Base-by-base conservation (phyloP, 139 green algal species). In the Closterium sp. region DNA sequence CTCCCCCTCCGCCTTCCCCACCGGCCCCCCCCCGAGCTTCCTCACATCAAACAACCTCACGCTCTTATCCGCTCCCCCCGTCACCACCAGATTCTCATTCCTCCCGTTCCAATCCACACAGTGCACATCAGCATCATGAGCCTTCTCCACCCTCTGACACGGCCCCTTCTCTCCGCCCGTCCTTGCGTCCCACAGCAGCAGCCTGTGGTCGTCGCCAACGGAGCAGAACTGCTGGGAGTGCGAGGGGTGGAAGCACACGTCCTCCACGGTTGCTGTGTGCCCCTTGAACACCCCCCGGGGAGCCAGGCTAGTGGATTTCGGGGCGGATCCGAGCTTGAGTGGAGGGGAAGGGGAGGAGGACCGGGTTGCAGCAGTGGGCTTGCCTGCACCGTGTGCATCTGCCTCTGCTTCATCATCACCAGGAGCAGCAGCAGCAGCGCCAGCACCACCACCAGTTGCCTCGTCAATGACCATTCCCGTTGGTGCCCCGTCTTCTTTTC, bases 181-280 rank as follows among this genome's bases (percentile, higher is more conserved):
- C 28, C 96, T 93, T 21, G 92, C 94, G 93, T 99, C 97, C 98
- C 98, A 99, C 10, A 99, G 94, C 70, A 99, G 89, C 87, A 99
- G 73, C 29, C 7, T 31, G 31, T n/a, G 90, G 93, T 98, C 97
- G 92, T 98, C 97, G 19, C 96, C 97, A 22, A 99, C 98, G 31
- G 93, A 97, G 70, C 96, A 96, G 38, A 99, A 95, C 93, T 97
- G 70, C 5, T 94, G 11, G 4, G 22, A 31, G 86, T 70, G 94
- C 38, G 94, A 94, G 4, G 97, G 97, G 73, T 95, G 94, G 92
- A 97, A 99, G 2, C 96, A 94, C 89, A 99, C 93, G 90, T 98
- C 97, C 92, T 98, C 97, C 29, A 99, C 94, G 1, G 95, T 97
- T 27, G 92, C 94, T 85, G 88, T 95, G 96, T 99, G 97, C 21